Base-by-base conservation (phyloP, 1,284 basidiomycete species). In the Puccinia sorghi region DNA sequence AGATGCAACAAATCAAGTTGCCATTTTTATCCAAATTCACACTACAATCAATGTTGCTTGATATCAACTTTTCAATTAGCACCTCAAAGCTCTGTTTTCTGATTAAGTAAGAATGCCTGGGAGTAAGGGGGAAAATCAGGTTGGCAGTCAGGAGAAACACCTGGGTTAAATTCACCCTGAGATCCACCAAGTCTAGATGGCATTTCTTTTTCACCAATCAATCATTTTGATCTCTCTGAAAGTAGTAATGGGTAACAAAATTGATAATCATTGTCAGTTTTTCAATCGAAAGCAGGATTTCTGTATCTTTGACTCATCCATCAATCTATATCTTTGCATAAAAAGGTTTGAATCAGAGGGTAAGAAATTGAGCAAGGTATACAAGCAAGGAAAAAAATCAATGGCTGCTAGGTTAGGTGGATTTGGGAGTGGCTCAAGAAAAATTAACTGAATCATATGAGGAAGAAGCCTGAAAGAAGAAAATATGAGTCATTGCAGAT, bases 321-420 rank as follows among this genome's bases (percentile, higher is more conserved):
- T 1, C 56, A 67, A 39, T 5, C 54, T 41, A 41, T 46, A 56
- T 5, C 63, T 32, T 6, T 69, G 22, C 13, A 15, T 52, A n/a
- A 61, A 70, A 46, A 70, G 71, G 52, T 32, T 50, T 3, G 8
- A 25, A 9, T 67, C 13, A n/a, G 56, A 78, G 37, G 75, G 66
- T 0, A 27, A 52, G 37, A 78, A 78, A n/a, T 78, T 78, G 12
- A 78, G 67, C 43, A 78, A 78, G 27, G 66, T 48, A 20, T 78
- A 67, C 48, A 78, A 71, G n/a, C n/a, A n/a, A n/a, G n/a, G 43
- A 59, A 71, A 2, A 54, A 78, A 39, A 4, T 50, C n/a, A 78
- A 64, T 13, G 75, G 75, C 7, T 67, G 75, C 17, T 61, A 78
- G 66, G 32, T 57, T 70, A 27, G 75, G 67, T 43, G 75, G 75